Conservation (phyloP, 2,329 filamentous ascomycete species). For the Trichoderma oligosporum region DNA sequence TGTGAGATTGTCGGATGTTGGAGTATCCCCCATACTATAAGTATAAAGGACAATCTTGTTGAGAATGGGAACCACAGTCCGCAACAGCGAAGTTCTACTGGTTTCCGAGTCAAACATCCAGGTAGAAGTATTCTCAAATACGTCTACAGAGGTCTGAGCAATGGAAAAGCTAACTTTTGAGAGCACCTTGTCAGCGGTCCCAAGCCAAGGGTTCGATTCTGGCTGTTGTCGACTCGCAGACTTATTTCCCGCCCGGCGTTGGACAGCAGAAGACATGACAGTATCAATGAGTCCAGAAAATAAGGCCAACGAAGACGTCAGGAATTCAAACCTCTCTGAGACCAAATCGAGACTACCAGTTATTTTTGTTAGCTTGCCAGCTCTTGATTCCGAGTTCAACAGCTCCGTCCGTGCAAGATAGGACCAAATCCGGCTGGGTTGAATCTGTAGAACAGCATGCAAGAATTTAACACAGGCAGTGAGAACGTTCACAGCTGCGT, state of each 20-base stretch:
- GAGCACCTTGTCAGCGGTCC: conserved; percentile 74
- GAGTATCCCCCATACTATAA: conserved; percentile 67
- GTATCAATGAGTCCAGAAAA: conserved; percentile 75
- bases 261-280: conserved; percentile 64
- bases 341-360: conserved; percentile 80
- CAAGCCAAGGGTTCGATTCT: conserved; percentile 57
- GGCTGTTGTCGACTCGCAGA: conserved; percentile 43
- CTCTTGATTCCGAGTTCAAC: conserved; percentile 70
- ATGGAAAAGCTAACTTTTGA: conserved; percentile 68
- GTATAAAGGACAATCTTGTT: conserved; percentile 67
- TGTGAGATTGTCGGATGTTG: conserved; percentile 45
- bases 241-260: conserved; percentile 57
- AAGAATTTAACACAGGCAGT: conserved; percentile 76
- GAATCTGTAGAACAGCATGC: conserved; percentile 65
- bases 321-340: conserved; percentile 70
- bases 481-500: conserved; percentile 62
- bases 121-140: conserved; percentile 78
- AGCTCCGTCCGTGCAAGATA: conserved; percentile 78
- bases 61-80: conserved; percentile 65
- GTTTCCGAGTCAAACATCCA: conserved; percentile 75
- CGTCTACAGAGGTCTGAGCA: conserved; percentile 71
- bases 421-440: conserved; percentile 85
- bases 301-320: conserved; percentile 68
- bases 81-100: conserved; percentile 66
- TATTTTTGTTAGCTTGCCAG: conserved; percentile 72